Percentiles rank a stretch among this genome's conserved stretches.
phyloP scores from a whole-genome alignment of 2,329 filamentous ascomycete species.

The Lasiodiplodia sp. region DNA sequence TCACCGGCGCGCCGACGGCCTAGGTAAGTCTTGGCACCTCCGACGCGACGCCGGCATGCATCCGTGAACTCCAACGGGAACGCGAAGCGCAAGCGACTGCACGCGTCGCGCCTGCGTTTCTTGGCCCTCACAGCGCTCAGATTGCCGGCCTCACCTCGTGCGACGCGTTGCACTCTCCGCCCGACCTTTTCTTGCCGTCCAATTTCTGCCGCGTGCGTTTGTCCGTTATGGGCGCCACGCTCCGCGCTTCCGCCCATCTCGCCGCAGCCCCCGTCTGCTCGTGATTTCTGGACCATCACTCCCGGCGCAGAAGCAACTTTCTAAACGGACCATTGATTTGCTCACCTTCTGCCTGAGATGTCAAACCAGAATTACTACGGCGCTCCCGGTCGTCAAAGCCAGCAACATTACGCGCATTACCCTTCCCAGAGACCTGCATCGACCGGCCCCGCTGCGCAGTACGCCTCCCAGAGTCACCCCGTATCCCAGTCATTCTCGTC shows the following conservation, averaged over 20 bases:
- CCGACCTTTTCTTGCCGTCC: not conserved
- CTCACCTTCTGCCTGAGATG: not conserved
- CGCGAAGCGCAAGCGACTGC: conserved; percentile 10
- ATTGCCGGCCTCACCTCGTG: not conserved
- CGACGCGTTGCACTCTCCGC: not conserved
- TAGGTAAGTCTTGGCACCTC: not conserved
- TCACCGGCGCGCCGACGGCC: conserved; percentile 11
- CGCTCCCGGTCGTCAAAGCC: conserved; percentile 2
- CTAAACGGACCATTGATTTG: too few relatives aligned
- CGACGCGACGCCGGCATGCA: conserved; percentile 15
- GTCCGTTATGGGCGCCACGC: not conserved
- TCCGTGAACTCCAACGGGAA: not conserved
- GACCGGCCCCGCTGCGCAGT: not conserved
- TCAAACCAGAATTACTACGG: conserved; percentile 22
- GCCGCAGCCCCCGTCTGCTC: not conserved
- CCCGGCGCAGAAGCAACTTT: too few relatives aligned
- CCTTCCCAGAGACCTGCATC: conserved; percentile 14
- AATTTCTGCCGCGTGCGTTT: not conserved
- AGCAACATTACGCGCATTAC: conserved; percentile 13
- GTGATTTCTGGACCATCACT: not conserved
- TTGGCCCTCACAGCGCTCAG: not conserved
- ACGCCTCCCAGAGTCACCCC: conserved; percentile 11
- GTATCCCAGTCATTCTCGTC: conserved; percentile 11
- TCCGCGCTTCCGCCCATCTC: not conserved
- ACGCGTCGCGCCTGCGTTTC: conserved; percentile 19